Evolutionary conservation across 1,284 basidiomycete genomes (phyloP), one percentile per base, ranked within the genome.

Genomic region (Lentinus polychrous): DNA sequence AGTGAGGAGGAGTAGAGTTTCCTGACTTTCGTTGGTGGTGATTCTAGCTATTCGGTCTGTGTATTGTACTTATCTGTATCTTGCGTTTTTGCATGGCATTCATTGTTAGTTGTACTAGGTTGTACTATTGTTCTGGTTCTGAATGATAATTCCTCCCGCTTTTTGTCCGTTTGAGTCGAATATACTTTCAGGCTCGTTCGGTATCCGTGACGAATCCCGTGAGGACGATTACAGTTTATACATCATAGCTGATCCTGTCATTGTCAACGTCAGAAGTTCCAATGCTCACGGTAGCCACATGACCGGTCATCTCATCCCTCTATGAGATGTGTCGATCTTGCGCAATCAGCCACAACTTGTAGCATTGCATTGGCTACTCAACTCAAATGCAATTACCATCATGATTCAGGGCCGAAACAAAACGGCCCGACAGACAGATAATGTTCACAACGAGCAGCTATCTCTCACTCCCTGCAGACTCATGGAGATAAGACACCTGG

Each of bases 1-100:
- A 67, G 62, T 53, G 66, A 69, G 37, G 66, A 67, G 32, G 68
- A 69, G 45, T 69, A 54, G 58, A n/a, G 46, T 23, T 10, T 35
- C n/a, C 17, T 22, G n/a, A n/a, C n/a, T n/a, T n/a, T n/a, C n/a
- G n/a, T n/a, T n/a, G n/a, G n/a, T n/a, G n/a, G n/a, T 12, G n/a
- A 20, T 40, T 23, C 22, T 12, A 7, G n/a, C 8, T 8, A 34
- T n/a, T 40, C 20, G 20, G 31, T 46, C 24, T 23, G 11, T 43
- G 22, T 38, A 41, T 11, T 18, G 11, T 22, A 42, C 18, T 35
- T 33, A 27, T 43, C 12, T 48, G 18, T 31, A 22, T 43, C 14
- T 48, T 40, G 36, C 17, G 44, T 45, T 47, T 14, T 38, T 18
- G 11, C 41, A 36, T 47, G 17, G 8, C 37, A 11, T 12, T 48